Base-by-base conservation (phyloP, 2,329 filamentous ascomycete species). In the Scedosporium minutisporum region DNA sequence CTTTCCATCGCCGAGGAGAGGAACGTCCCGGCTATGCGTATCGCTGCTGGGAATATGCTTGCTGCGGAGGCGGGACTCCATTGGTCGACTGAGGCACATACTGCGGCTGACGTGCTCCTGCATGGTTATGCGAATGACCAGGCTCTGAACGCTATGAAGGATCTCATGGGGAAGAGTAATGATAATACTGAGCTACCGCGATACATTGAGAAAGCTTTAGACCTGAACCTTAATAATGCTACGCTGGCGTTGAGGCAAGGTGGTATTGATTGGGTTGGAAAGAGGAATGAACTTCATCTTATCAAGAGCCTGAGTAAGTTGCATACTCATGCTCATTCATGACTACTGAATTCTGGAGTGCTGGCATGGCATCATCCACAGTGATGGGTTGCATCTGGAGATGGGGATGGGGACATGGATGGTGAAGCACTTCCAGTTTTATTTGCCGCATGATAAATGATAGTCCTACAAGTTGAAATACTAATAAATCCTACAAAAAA, bases 111-210 rank as follows among this genome's bases (percentile, higher is more conserved):
- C 60, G 66, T 69, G 12, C 33, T 63, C 55, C 65, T 69, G 44
- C 64, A 68, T 64, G 67, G 67, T 5, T 65, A 65, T 53, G 67
- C 67, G 6, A 64, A 53, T 57, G 62, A 62, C 64, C 60, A 18
- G 4, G n/a, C 21, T 42, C 60, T 60, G 9, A 53, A 33, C 14
- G 29, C 48, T 21, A 62, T 68, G 64, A 65, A 64, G 62, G 62
- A 62, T 29, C 62, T 63, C n/a, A 64, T 71, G 33, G 67, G 68
- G 14, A 64, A 62, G 25, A 68, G 67, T 65, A 65, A 65, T 55
- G 64, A 71, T 64, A 71, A 71, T 64, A 71, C 64, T 23, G 66
- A 69, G 63, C 65, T 71, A 14, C 67, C 69, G 16, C 62, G 46
- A 23, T 69, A 71, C 60, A 64, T 71, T 16, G 68, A 68, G 58